Evolutionary conservation across 139 green algal species (phyloP).

Genomic region (Spirogloea muscicola): DNA sequence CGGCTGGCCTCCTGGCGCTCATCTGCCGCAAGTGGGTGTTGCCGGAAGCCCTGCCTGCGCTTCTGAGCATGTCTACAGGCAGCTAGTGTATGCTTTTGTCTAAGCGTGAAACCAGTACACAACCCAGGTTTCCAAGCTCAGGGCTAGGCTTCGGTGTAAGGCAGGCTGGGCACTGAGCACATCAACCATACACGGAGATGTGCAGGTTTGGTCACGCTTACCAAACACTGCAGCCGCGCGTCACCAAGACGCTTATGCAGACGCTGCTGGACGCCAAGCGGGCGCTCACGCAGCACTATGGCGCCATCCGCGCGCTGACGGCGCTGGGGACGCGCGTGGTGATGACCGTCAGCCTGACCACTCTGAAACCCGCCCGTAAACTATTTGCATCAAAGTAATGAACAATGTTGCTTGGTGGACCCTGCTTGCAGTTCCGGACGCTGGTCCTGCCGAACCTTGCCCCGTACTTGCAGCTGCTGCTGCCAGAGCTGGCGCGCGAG

Average conservation of each 20-base stretch:
- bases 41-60: no score
- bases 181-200: no score
- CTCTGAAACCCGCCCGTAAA: neutral
- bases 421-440: slow-evolving; percentile 33
- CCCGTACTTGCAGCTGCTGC: slow-evolving; percentile 59
- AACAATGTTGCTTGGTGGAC: neutral
- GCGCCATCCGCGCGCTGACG: slow-evolving; percentile 58
- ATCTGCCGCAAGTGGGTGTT: slow-evolving; percentile 56
- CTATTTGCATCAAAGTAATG: neutral
- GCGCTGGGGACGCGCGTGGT: slow-evolving; percentile 62
- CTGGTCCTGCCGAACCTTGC: slow-evolving; percentile 73
- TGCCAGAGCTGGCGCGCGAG: neutral
- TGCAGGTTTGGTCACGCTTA: slow-evolving; percentile 58
- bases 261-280: slow-evolving; percentile 56
- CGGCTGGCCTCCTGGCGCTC: slow-evolving; percentile 55
- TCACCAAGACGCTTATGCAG: slow-evolving; percentile 55
- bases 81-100: no score
- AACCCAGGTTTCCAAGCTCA: no score
- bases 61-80: no score
- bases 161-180: neutral
- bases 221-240: slow-evolving; percentile 59
- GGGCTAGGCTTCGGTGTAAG: neutral
- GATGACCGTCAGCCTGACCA: neutral
- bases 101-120: no score
- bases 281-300: slow-evolving; percentile 63